Conservation (phyloP, 1,284 basidiomycete genomes). For the Thelephora terrestris region DNA sequence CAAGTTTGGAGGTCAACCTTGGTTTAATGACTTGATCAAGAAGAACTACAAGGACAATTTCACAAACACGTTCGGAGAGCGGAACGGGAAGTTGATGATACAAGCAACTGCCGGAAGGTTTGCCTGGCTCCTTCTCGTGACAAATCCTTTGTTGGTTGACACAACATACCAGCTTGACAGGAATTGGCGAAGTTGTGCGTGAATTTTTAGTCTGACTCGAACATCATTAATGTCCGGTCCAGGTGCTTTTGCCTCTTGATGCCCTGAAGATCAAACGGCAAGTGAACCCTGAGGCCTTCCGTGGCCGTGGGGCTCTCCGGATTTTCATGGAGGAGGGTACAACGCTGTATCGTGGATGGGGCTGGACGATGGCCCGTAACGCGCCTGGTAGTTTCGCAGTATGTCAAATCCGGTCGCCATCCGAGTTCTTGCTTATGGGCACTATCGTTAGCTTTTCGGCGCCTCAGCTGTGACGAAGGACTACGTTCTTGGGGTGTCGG, state of each 20-base stretch:
- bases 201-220: slow-evolving; percentile 17
- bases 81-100: slow-evolving; percentile 93
- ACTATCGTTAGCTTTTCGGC: slow-evolving; percentile 70
- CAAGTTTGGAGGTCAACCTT: slow-evolving; percentile 99
- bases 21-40: slow-evolving; percentile 89
- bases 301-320: slow-evolving; percentile 81
- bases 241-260: slow-evolving; percentile 90
- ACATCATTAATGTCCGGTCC: slow-evolving; percentile 2
- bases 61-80: slow-evolving; percentile 84
- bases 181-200: slow-evolving; percentile 93
- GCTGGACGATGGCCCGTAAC: slow-evolving; percentile 97
- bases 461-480: slow-evolving; percentile 94
- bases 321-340: slow-evolving; percentile 91
- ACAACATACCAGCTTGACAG: slow-evolving; percentile 58
- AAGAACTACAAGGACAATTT: slow-evolving; percentile 71
- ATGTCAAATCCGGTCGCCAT: slow-evolving; percentile 21
- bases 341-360: slow-evolving; percentile 93
- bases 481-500: slow-evolving; percentile 79
- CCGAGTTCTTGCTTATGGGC: background rate
- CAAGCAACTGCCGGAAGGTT: slow-evolving; percentile 91
- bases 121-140: slow-evolving; percentile 11
- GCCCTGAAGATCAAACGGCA: slow-evolving; percentile 98
- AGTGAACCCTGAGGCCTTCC: slow-evolving; percentile 94
- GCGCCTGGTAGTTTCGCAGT: slow-evolving; percentile 95
- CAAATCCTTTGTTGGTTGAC: background rate